These are phyloP conservation scores for Bondarzewia mesenterica DNA, from an alignment of 1,284 basidiomycete genomes.

Conservation along the genomic window DNA sequence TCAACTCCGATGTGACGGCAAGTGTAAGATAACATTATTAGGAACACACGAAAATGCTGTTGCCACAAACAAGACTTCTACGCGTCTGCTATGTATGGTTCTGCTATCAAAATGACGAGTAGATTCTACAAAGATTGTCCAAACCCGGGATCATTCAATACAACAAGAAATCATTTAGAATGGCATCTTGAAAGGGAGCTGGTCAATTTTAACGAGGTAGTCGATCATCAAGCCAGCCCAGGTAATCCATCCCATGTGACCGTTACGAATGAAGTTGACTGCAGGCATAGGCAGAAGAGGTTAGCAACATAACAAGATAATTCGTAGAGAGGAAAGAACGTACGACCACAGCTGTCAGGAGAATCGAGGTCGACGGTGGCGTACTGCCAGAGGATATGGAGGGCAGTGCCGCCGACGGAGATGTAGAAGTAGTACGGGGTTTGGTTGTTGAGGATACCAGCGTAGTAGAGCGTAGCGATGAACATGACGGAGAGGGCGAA, in stretches of 20 bases:
- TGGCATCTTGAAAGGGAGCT: neutral
- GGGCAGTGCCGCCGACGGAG: conserved; percentile 41
- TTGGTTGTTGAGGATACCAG: conserved; percentile 43
- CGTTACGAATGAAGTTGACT: conserved; percentile 43
- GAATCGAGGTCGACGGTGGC: conserved; percentile 40
- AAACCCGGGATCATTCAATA: neutral
- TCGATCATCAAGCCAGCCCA: conserved; percentile 29
- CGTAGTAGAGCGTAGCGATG: conserved; percentile 35
- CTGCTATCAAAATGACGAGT: neutral
- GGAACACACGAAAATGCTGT: too few relatives aligned
- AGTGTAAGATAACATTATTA: too few relatives aligned
- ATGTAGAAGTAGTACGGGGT: conserved; percentile 44
- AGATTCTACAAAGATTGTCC: neutral
- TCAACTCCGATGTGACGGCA: too few relatives aligned
- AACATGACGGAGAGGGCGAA: conserved; percentile 42
- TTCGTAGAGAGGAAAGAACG: conserved; percentile 12
- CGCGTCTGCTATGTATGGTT: neutral
- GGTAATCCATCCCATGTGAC: conserved; percentile 39
- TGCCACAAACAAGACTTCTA: neutral
- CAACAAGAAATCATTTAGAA: neutral
- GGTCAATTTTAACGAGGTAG: conserved; percentile 5
- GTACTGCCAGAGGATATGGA: conserved; percentile 52
- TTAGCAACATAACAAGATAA: neutral
- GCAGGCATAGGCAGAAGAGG: neutral
- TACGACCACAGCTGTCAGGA: conserved; percentile 47